A percentile compares a stretch with the other conserved stretches of the same genome.
phyloP scores from a whole-genome alignment of 2,329 filamentous ascomycete genomes.

The Leptographium procerum region DNA sequence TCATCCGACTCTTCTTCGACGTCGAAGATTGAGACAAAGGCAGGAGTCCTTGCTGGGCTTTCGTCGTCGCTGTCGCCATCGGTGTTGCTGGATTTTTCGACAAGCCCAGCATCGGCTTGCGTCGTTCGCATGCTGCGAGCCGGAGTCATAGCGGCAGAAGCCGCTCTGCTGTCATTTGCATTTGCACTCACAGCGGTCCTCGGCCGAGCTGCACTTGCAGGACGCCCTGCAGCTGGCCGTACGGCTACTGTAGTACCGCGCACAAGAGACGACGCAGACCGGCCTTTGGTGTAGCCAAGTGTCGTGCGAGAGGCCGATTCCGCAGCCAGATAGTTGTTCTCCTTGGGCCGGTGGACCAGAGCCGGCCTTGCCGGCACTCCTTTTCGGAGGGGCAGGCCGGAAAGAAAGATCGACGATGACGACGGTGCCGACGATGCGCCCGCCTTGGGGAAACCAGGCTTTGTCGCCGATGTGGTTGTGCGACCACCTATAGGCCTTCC shows the following conservation, averaged over 20 bases:
- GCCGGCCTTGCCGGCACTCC: background rate
- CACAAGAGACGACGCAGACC: conserved; percentile 39
- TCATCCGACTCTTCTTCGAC: conserved; percentile 22
- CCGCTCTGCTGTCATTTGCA: background rate
- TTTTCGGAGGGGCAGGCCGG: conserved; percentile 9
- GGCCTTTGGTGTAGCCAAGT: conserved; percentile 74
- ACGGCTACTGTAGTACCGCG: conserved; percentile 19
- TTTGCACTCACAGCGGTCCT: background rate
- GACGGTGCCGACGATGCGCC: background rate
- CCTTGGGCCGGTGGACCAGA: conserved; percentile 7
- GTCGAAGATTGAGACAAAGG: conserved; percentile 49
- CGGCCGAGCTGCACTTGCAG: background rate
- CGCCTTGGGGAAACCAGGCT: conserved; percentile 12
- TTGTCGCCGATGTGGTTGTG: conserved; percentile 14
- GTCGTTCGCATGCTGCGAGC: background rate
- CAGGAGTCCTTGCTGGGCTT: conserved; percentile 29
- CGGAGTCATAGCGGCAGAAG: background rate
- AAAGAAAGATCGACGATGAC: conserved; percentile 1
- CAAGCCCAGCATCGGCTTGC: background rate
- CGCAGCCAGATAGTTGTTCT: conserved; percentile 26
- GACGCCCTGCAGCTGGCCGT: conserved; percentile 18
- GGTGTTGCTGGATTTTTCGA: background rate
- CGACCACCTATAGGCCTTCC: conserved; percentile 6
- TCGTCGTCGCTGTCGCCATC: conserved; percentile 6
- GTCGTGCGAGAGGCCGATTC: conserved; percentile 66